Percentiles rank a stretch among this genome's conserved stretches.
Evolutionary conservation across 106 monocot species (phyloP).

Genomic region (Hemerocallis citrina): DNA sequence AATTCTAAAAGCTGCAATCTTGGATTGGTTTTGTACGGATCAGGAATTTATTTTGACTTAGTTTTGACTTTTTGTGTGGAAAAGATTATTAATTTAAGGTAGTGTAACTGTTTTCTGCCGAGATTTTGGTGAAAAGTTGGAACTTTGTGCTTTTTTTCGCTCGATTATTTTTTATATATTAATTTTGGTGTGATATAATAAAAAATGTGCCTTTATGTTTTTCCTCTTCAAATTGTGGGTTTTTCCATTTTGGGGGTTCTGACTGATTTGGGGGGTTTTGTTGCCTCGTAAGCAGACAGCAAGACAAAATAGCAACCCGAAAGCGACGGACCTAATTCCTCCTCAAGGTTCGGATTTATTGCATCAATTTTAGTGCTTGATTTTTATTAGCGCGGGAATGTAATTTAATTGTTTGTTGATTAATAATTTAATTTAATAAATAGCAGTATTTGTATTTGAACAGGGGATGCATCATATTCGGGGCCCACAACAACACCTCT

Average conservation of each 20-base stretch:
- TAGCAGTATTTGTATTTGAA: conserved; percentile 12
- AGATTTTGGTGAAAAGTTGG: conserved; percentile 8
- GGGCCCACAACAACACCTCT: conserved; percentile 65
- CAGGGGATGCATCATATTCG: conserved; percentile 32
- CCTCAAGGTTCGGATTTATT: conserved; percentile 33
- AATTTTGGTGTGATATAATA: not conserved
- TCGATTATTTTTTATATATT: not conserved
- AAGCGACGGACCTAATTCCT: conserved; percentile 45
- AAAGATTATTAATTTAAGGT: conserved; percentile 3
- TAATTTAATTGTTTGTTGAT: not conserved
- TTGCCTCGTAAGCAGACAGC: conserved; percentile 39
- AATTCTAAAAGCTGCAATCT: not conserved
- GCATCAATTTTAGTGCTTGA: conserved; percentile 26
- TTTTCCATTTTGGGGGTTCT: too few species aligned
- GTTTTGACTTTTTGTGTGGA: conserved; percentile 7
- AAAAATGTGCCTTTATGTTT: too few species aligned
- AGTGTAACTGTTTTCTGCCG: conserved; percentile 29
- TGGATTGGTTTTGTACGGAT: conserved; percentile 1
- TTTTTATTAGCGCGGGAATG: not conserved
- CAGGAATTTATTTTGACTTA: conserved; percentile 3
- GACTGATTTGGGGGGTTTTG: conserved; percentile 3
- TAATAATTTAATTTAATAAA: conserved; percentile 12
- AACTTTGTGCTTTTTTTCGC: conserved; percentile 5
- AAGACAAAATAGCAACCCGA: conserved; percentile 25
- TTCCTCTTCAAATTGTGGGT: not conserved